Evolutionary conservation across 345 rosid genomes (phyloP), one percentile per base, ranked within the genome.

Genomic region (Psidium guajava): DNA sequence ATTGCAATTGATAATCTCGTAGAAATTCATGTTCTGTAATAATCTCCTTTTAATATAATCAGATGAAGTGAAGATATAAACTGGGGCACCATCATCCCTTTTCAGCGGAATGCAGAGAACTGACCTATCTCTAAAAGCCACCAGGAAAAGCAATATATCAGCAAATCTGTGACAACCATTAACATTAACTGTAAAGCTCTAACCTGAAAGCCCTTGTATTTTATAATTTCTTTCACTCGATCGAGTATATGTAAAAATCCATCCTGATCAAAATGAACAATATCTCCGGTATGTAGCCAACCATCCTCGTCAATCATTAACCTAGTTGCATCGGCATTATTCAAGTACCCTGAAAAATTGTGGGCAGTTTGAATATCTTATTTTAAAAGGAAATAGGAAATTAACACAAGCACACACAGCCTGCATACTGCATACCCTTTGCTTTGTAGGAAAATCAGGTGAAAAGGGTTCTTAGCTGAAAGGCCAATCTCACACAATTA

Each of bases 161-260:
- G 80, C 80, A 69, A 54, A 32, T 69, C 47, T 1, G 47, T 36
- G 80, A 69, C 80, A 18, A 36, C 75, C 12, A 1, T 64, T 16
- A 61, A 69, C 77, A 69, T 69, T 69, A 69, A 36, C 47, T 20
- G 47, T 69, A 36, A 69, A 82, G 57, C 53, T 14, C 47, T 81
- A 85, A 94, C 99, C 99, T 94, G 99, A 88, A 88, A 95, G 36
- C 99, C 99, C 84, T 92, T 96, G 93, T 92, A 96, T 87, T 96
- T 96, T 82, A 96, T 94, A 13, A 92, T 88, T 91, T 96, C 99
- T 86, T 96, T 96, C 52, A 95, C 85, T 55, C 98, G 98, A 86
- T 92, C 98, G 69, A 91, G 85, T 59, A 96, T 82, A 85, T 88
- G 86, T 69, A 96, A 83, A 88, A 90, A 95, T n/a, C 98, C 99